phyloP scores from a whole-genome alignment of 768 basidiomycete species.

The Pilatotrama ljubarskyi region DNA sequence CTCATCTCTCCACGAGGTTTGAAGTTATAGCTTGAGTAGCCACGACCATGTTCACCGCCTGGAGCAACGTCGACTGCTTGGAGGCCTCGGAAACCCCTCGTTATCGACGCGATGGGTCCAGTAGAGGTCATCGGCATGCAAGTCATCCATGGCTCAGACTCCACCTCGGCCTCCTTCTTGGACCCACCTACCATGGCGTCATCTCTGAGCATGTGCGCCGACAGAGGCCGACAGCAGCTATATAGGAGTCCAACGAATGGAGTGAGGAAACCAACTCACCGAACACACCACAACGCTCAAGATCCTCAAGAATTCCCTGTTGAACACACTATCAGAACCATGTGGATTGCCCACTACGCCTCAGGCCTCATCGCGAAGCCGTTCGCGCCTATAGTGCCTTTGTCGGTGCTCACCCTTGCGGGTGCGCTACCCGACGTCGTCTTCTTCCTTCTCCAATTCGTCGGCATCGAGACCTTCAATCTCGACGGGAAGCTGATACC shows the following conservation, averaged over 20 bases:
- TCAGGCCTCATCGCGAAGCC: conserved; percentile 31
- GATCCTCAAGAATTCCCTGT: not conserved
- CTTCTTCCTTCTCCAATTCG: conserved; percentile 32
- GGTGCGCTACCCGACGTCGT: conserved; percentile 30
- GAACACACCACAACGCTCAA: not conserved
- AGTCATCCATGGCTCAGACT: not conserved
- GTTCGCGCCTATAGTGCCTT: conserved; percentile 30
- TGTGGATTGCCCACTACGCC: conserved; percentile 25
- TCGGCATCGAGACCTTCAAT: conserved; percentile 32
- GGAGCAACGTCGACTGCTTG: no score
- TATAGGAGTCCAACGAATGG: not conserved
- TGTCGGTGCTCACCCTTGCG: conserved; percentile 30
- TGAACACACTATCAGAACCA: not conserved
- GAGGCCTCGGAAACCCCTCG: no score
- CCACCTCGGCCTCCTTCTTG: not conserved
- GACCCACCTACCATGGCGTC: conserved; percentile 7
- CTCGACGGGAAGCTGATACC: conserved; percentile 23
- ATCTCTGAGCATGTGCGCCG: not conserved
- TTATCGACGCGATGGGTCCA: no score
- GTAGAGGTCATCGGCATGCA: no score
- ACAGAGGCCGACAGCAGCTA: not conserved
- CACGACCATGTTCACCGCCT: no score
- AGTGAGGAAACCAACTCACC: no score
- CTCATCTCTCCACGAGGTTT: no score
- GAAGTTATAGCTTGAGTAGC: no score